Evolutionary conservation across 495 filamentous ascomycete species (phyloP), one percentile per base, ranked within the genome.

Genomic region (Astrocystis sublimbata): DNA sequence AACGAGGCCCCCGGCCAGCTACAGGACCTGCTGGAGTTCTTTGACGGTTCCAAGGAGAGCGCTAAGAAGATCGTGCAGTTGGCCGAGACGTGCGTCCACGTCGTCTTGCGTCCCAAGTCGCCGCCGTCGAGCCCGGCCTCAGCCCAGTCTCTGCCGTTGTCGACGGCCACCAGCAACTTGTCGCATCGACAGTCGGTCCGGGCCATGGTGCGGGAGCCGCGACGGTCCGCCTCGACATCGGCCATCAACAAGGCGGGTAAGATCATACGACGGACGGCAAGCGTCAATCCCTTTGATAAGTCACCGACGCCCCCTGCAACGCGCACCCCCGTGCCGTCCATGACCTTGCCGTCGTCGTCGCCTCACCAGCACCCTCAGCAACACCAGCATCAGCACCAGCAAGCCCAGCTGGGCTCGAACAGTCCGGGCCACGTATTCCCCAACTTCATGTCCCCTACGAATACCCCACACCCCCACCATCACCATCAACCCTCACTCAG

Each of bases 1-100:
- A 77, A 77, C 30, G 74, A 81, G 64, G 76, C 69, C 40, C 75
- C 78, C 4, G 78, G 78, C 9, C 76, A 80, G 58, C 73, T 82
- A 21, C 79, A 82, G 65, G 79, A 82, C 53, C 70, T 79, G 3
- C 73, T 82, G 42, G 79, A 82, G 38, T 82, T 81, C 62, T 82
- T 79, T 66, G 70, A 75, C 36, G 76, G 74, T 10, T 61, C 64
- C 13, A 72, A 73, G 31, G 76, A 79, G 57, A 73, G 76, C 47
- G 74, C 78, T 2, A 71, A 73, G 49, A 68, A 68, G 38, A 69
- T 81, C 24, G 74, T 76, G 7, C 68, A 71, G 33, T 64, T 80
- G 40, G 78, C 78, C 7, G 75, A 80, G 59, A 72, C 72, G 38
- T 71, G 72, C 47, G 78, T 79, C 17, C 75, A 73, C 26, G 75